Evolutionary conservation across 2,329 filamentous ascomycete genomes (phyloP).

Genomic region (Fusarium abutilonis): DNA sequence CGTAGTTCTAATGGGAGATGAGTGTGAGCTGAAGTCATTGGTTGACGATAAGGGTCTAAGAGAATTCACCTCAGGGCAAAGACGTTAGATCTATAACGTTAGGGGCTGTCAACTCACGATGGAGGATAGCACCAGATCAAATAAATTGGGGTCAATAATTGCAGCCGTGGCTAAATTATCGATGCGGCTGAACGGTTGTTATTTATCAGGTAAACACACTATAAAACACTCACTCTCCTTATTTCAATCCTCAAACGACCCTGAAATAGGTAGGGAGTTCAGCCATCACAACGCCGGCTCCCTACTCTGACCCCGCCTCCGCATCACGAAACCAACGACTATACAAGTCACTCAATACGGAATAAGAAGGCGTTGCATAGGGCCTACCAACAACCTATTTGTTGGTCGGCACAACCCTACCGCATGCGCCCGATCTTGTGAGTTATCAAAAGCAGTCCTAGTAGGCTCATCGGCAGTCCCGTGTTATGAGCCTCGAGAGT

Average conservation of each 20-base stretch:
- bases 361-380: constrained; percentile 5
- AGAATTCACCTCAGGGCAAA: background rate
- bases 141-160: constrained; percentile 9
- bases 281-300: constrained; percentile 33
- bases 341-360: background rate
- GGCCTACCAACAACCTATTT: background rate
- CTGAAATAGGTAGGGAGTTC: background rate
- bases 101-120: background rate
- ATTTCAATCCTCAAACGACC: constrained; percentile 20
- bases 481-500: constrained; percentile 23
- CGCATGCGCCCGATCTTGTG: constrained; percentile 8
- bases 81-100: background rate
- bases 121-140: constrained; percentile 11
- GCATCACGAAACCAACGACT: constrained; percentile 9
- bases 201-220: constrained; percentile 22
- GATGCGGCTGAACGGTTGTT: constrained; percentile 14
- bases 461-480: constrained; percentile 8
- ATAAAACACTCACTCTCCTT: constrained; percentile 16
- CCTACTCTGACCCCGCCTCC: constrained; percentile 14
- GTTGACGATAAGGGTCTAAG: background rate
- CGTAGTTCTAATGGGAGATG: constrained; percentile 18
- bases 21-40: constrained; percentile 8
- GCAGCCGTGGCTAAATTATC: constrained; percentile 20
- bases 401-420: constrained; percentile 4
- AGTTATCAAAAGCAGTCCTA: constrained; percentile 10